Evolutionary conservation across 2,329 filamentous ascomycete genomes (phyloP), one percentile per base, ranked within the genome.

Genomic region (Fusarium buharicum): DNA sequence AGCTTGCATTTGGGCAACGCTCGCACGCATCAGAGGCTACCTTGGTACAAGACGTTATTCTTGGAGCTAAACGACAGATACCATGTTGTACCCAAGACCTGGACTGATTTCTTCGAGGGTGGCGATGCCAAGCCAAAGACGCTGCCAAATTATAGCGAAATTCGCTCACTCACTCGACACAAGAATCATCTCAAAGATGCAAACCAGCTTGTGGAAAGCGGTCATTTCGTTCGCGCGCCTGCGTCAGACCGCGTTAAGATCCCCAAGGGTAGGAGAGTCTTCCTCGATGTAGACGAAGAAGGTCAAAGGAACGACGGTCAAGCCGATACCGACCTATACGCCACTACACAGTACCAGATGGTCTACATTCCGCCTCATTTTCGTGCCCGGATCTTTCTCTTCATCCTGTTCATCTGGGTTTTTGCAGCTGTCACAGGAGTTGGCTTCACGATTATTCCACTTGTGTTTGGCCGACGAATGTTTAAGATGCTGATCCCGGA

Each of bases 191-290:
- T 87, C 0, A 79, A 85, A n/a, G 65, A 72, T 0, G 75, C 81
- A 0, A 75, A 79, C 1, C 81, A 86, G 56, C 75, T 96, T 55
- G 72, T 87, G 14, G 84, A 84, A 3, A 87, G 94, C 67, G 95
- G 95, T 6, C 86, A 84, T 55, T 98, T 93, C 73, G 94, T 97
- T 20, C 88, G 92, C 40, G 92, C 93, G n/a, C 95, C 95, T 11
- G 93, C 92, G 16, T 97, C 93, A 1, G 95, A 99, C 74, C 93
- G 96, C 73, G 91, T 97, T 65, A 92, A 96, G 71, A 93, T 98
- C 31, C 91, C 93, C 4, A 97, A 96, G 75, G 91, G 91, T 34
- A 84, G 84, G 41, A 79, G 82, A 14, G 93, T 97, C 4, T 98
- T 99, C 71, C 79, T 96, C 11, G 86, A 90, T 49, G 76, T 87